phyloP scores from a whole-genome alignment of 331 rosid genomes.

The Stylosanthes scabra region DNA sequence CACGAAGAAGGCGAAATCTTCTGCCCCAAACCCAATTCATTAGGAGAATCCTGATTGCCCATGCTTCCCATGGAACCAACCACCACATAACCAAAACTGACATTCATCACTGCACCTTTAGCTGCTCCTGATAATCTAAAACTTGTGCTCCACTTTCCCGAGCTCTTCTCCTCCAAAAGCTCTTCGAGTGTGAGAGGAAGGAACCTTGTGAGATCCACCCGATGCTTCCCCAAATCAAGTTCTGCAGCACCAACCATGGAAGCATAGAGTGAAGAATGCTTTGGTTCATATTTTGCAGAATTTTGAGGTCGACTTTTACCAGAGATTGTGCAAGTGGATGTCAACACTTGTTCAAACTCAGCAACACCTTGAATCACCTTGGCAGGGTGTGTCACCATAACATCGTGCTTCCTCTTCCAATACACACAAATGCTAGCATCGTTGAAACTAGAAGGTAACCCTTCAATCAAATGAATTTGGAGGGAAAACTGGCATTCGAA shows the following conservation, averaged over 20 bases:
- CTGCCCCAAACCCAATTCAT: conserved; percentile 44
- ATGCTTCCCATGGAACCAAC: conserved; percentile 41
- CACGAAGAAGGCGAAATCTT: conserved; percentile 35
- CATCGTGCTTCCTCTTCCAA: conserved; percentile 74
- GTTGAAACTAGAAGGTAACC: conserved; percentile 59
- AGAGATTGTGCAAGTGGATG: conserved; percentile 62
- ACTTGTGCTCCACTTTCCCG: conserved; percentile 82
- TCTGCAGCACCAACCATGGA: conserved; percentile 58
- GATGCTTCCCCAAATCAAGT: conserved; percentile 85
- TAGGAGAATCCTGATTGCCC: conserved; percentile 35
- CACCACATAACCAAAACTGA: conserved; percentile 78
- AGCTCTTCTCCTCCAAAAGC: conserved; percentile 75
- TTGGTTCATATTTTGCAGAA: conserved; percentile 90
- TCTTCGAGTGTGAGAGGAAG: conserved; percentile 89
- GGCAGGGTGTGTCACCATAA: conserved; percentile 62
- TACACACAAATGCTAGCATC: conserved; percentile 63
- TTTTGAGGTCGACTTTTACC: conserved; percentile 76
- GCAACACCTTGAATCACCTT: conserved; percentile 62
- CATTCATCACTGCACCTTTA: conserved; percentile 73
- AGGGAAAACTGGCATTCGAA: conserved; percentile 81
- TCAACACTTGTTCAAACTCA: conserved; percentile 70
- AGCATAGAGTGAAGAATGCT: conserved; percentile 75
- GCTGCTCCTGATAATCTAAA: conserved; percentile 75
- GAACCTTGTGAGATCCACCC: conserved; percentile 75
- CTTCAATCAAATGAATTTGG: conserved; percentile 72